Base-by-base conservation (phyloP, 106 monocot genomes). In the Allium sativum region DNA sequence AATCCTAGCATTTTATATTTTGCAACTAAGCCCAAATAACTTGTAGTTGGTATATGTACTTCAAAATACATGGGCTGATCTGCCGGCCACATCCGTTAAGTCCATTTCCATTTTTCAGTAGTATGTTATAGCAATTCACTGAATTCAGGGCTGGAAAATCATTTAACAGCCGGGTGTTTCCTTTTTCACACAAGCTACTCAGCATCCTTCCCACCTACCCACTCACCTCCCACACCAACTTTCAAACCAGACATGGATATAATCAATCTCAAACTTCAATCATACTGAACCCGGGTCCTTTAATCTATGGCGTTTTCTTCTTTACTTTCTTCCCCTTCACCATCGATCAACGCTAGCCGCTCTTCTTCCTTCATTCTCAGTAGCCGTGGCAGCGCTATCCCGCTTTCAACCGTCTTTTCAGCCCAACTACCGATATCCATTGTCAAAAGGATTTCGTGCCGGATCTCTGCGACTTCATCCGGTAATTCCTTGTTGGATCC, bases 401-500 rank as follows among this genome's bases (percentile, higher is more conserved):
- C 31, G 6, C 44, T n/a, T 44, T 13, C 46, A 22, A 11, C 1
- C 12, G 21, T 45, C 61, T 40, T 7, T 45, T 55, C 62, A 14
- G 10, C 18, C 21, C 56, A 20, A 8, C 43, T 52, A 10, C 31
- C 68, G 31, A 65, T 65, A 48, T 22, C 55, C 2, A 31, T 5
- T 31, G 31, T 31, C 19, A 21, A 40, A 21, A 58, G 55, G 46
- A 64, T 42, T 42, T 63, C 44, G 4, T 21, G 50, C 20, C 74
- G 74, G 64, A 64, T 81, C 48, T 58, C 59, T n/a, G 80, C 95
- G 8, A 68, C 72, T 45, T 68, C 79, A 21, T 58, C 80, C 17
- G 31, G 31, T 31, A 31, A 31, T 31, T 74, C 82, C 44, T 80
- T 83, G 42, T 74, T 79, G 78, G 85, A 88, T 55, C 65, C 62